Evolutionary conservation across 345 rosid genomes (phyloP).

Genomic region (Boechera retrofracta): DNA sequence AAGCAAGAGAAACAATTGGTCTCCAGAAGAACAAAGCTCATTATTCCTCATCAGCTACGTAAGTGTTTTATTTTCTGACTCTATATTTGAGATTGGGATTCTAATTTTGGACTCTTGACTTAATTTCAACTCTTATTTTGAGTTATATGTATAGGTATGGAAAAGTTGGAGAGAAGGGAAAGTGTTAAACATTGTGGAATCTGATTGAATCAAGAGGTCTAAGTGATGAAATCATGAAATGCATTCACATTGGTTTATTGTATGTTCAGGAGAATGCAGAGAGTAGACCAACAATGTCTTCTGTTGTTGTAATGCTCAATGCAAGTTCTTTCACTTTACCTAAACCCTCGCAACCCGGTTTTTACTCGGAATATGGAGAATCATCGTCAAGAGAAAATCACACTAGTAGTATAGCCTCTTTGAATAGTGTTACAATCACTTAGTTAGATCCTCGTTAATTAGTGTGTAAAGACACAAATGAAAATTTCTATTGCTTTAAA

Average conservation of each 20-base stretch:
- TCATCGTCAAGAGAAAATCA: neutral
- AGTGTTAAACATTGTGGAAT: constrained; percentile 26
- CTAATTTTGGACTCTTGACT: neutral
- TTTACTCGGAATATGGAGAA: neutral
- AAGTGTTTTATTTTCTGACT: constrained; percentile 8
- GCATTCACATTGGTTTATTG: constrained; percentile 33
- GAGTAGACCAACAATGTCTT: constrained; percentile 43
- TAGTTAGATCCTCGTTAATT: neutral
- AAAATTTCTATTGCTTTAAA: neutral
- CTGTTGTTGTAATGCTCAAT: constrained; percentile 36
- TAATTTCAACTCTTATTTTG: neutral
- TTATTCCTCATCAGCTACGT: constrained; percentile 31
- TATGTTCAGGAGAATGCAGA: constrained; percentile 34
- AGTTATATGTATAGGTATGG: constrained; percentile 20
- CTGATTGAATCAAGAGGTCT: constrained; percentile 19
- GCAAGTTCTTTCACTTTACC: constrained; percentile 18
- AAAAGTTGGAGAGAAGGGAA: constrained; percentile 31
- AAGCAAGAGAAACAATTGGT: constrained; percentile 35
- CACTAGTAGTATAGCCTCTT: neutral
- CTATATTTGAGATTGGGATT: neutral
- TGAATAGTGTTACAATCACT: neutral
- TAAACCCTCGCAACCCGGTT: neutral
- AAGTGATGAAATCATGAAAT: constrained; percentile 31
- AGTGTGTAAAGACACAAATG: neutral
- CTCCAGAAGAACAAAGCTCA: constrained; percentile 30